These are phyloP conservation scores for Tolypocladium nubicola DNA, from an alignment of 2,329 filamentous ascomycete genomes.

Conservation along the genomic window DNA sequence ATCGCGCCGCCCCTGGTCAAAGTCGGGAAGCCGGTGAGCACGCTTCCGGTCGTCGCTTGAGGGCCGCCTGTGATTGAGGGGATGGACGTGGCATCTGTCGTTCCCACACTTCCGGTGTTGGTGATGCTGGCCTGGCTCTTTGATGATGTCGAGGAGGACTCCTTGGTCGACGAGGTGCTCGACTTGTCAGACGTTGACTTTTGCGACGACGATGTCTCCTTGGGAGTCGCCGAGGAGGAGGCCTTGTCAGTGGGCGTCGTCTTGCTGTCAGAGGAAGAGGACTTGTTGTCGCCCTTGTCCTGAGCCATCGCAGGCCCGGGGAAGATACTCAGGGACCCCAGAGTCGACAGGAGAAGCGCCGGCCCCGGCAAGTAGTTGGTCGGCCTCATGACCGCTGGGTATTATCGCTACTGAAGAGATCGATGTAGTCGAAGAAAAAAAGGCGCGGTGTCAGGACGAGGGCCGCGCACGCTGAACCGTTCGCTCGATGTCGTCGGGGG, in stretches of 20 bases:
- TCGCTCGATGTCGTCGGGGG: background rate
- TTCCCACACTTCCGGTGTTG: slow-evolving; percentile 5
- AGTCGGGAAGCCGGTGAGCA: slow-evolving; percentile 27
- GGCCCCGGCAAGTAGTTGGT: slow-evolving; percentile 13
- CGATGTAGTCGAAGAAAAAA: background rate
- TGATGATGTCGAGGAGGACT: background rate
- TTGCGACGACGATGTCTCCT: slow-evolving; percentile 1
- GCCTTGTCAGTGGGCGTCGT: background rate
- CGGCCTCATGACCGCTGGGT: slow-evolving; percentile 14
- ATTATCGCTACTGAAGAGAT: background rate
- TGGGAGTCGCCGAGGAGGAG: background rate
- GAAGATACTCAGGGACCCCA: slow-evolving; percentile 17
- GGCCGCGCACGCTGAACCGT: background rate
- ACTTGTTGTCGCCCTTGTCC: slow-evolving; percentile 8
- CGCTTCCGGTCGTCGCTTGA: slow-evolving; percentile 8
- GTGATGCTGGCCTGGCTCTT: slow-evolving; percentile 8
- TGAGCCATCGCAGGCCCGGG: slow-evolving; percentile 22
- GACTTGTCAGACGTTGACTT: slow-evolving; percentile 2
- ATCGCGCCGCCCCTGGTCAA: slow-evolving; percentile 27
- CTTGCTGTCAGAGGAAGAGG: slow-evolving; percentile 2
- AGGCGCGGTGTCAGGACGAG: background rate
- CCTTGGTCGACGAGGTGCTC: background rate
- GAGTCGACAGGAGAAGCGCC: slow-evolving; percentile 15
- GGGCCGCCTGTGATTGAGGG: slow-evolving; percentile 11
- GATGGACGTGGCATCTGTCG: slow-evolving; percentile 4